Conservation (phyloP, 129 eudicot species). For the Ambrosia artemisiifolia region DNA sequence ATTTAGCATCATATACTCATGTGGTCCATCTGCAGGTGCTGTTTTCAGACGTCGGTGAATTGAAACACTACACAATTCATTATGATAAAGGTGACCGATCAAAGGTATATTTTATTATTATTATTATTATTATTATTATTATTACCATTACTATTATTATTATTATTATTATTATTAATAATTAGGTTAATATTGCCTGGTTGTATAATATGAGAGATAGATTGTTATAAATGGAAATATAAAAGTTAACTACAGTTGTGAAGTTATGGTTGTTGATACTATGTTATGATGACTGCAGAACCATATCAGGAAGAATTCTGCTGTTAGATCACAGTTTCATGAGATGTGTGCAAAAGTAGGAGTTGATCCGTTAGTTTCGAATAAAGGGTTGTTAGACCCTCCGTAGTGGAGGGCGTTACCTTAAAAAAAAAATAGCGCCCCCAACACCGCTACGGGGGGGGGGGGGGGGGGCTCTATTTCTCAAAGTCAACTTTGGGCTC, state of each 20-base stretch:
- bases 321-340: slow-evolving; percentile 89
- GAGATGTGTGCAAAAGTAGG: slow-evolving; percentile 99
- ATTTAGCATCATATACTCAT: slow-evolving; percentile 14
- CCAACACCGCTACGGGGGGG: no score
- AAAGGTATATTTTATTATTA: slow-evolving; percentile 40
- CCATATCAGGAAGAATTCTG: slow-evolving; percentile 90
- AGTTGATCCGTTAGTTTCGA: slow-evolving; percentile 92
- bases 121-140: no score
- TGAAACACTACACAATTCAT: slow-evolving; percentile 49
- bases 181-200: background rate
- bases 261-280: background rate
- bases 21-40: slow-evolving; percentile 40
- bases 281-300: slow-evolving; percentile 43
- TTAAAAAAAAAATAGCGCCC: no score
- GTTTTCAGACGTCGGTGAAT: slow-evolving; percentile 53
- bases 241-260: background rate
- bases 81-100: slow-evolving; percentile 56
- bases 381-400: slow-evolving; percentile 98
- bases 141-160: no score
- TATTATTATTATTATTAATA: background rate
- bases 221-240: background rate
- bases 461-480: no score
- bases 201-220: no score
- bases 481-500: no score
- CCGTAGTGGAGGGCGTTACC: no score